A percentile compares a stretch with the other conserved stretches of the same genome.
Conservation (phyloP, 2,329 filamentous ascomycete species). For the Aspergillus thermomutatus region DNA sequence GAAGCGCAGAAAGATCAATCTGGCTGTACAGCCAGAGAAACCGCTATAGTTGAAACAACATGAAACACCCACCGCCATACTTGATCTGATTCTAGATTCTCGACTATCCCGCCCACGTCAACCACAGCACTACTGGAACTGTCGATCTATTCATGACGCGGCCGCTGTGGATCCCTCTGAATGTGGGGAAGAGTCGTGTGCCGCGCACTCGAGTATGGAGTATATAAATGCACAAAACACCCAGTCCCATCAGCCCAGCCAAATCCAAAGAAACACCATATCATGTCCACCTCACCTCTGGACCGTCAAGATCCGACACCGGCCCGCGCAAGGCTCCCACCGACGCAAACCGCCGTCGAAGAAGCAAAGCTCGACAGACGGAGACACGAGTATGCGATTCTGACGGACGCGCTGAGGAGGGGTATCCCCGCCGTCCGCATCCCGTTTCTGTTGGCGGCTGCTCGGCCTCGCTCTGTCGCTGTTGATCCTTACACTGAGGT, state of each 20-base stretch:
- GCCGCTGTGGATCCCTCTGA: too few species aligned
- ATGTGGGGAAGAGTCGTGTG: too few species aligned
- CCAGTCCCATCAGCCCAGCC: background rate
- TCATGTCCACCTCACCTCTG: too few species aligned
- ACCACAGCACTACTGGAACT: background rate
- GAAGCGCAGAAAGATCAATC: too few species aligned
- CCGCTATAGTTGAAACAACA: background rate
- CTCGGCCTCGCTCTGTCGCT: too few species aligned
- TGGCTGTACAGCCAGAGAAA: too few species aligned
- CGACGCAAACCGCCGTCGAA: slow-evolving; percentile 4
- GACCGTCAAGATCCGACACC: too few species aligned
- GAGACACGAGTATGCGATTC: slow-evolving; percentile 5
- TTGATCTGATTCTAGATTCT: background rate
- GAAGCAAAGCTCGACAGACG: slow-evolving; percentile 6
- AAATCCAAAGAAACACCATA: background rate
- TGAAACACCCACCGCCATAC: background rate
- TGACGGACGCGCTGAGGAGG: slow-evolving; percentile 4
- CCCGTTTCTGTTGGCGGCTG: slow-evolving; percentile 1
- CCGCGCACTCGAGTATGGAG: too few species aligned
- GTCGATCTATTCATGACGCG: too few species aligned
- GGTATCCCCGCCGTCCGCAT: background rate
- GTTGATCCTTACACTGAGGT: too few species aligned
- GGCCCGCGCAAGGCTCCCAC: too few species aligned
- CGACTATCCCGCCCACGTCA: background rate
- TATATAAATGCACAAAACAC: background rate